These are phyloP conservation scores for Arctium minus DNA, from an alignment of 129 eudicot species.

Conservation along the genomic window DNA sequence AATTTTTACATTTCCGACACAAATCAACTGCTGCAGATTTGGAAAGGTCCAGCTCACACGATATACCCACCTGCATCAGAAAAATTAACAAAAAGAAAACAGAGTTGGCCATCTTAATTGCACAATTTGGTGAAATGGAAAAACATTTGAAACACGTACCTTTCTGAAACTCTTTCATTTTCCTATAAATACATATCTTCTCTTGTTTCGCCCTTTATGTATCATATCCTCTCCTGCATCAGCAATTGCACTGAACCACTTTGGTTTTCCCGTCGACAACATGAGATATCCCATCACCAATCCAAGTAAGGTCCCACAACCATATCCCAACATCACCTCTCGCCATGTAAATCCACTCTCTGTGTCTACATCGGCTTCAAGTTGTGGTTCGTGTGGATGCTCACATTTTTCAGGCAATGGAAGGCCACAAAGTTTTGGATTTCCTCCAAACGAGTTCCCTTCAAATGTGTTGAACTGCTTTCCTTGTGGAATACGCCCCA, in stretches of 20 bases:
- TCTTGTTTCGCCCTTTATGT: neutral
- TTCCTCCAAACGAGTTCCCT: slow-evolving; percentile 14
- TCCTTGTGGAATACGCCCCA: slow-evolving; percentile 20
- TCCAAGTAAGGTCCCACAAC: neutral
- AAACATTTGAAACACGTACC: neutral
- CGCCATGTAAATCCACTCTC: neutral
- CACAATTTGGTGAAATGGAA: neutral
- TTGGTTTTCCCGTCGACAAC: neutral
- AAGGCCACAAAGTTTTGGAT: slow-evolving; percentile 3
- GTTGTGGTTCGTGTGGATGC: neutral
- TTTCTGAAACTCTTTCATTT: neutral
- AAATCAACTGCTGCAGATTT: neutral
- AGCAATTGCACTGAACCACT: neutral
- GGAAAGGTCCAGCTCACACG: neutral
- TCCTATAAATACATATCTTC: neutral
- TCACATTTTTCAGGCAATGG: slow-evolving; percentile 14
- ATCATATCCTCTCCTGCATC: neutral
- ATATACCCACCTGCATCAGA: neutral
- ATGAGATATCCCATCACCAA: neutral
- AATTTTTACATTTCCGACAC: neutral
- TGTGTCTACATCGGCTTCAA: neutral
- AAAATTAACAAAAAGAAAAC: neutral
- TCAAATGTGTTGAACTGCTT: slow-evolving; percentile 21
- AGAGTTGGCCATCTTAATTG: neutral
- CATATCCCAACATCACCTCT: neutral